Percentiles rank a stretch among this genome's conserved stretches.
These are phyloP conservation scores for Pseudomassariella vexata DNA, from an alignment of 2,329 filamentous ascomycete genomes.

Conservation along the genomic window DNA sequence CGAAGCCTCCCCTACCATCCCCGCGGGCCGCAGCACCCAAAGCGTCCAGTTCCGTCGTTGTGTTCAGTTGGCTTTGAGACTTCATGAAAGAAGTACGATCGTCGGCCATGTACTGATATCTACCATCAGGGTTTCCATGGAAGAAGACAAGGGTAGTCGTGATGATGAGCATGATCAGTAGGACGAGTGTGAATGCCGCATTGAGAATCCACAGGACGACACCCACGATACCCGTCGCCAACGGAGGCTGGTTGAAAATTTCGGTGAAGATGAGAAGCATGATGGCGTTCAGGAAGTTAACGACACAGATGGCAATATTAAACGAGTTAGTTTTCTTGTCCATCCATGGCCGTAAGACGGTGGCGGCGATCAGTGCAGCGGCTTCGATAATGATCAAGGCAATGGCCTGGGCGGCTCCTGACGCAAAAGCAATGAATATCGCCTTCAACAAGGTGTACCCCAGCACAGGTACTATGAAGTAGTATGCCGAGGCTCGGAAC, in stretches of 20 bases:
- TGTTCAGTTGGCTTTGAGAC: slow-evolving; percentile 73
- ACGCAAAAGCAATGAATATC: slow-evolving; percentile 77
- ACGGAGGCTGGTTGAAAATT: slow-evolving; percentile 74
- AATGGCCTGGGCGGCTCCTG: slow-evolving; percentile 69
- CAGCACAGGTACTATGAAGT: slow-evolving; percentile 80
- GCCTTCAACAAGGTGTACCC: slow-evolving; percentile 79
- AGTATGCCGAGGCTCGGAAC: slow-evolving; percentile 92
- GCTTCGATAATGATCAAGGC: slow-evolving; percentile 80
- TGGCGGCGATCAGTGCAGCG: slow-evolving; percentile 67
- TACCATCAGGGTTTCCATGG: slow-evolving; percentile 88
- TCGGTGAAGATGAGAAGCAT: slow-evolving; percentile 85
- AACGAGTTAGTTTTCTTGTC: slow-evolving; percentile 97
- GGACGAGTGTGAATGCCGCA: slow-evolving; percentile 73
- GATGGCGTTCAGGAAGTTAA: slow-evolving; percentile 88
- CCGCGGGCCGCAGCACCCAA: slow-evolving; percentile 83
- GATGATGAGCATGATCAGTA: slow-evolving; percentile 76
- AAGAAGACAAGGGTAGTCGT: slow-evolving; percentile 70
- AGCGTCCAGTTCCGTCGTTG: slow-evolving; percentile 82
- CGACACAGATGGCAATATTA: slow-evolving; percentile 84
- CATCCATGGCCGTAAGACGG: slow-evolving; percentile 90
- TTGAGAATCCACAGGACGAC: slow-evolving; percentile 87
- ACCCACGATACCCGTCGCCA: slow-evolving; percentile 84
- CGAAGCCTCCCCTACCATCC: slow-evolving; percentile 57
- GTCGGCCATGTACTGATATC: slow-evolving; percentile 95
- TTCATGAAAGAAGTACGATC: slow-evolving; percentile 97